phyloP scores from a whole-genome alignment of 164 flowering plant species.

The Santalum album region DNA sequence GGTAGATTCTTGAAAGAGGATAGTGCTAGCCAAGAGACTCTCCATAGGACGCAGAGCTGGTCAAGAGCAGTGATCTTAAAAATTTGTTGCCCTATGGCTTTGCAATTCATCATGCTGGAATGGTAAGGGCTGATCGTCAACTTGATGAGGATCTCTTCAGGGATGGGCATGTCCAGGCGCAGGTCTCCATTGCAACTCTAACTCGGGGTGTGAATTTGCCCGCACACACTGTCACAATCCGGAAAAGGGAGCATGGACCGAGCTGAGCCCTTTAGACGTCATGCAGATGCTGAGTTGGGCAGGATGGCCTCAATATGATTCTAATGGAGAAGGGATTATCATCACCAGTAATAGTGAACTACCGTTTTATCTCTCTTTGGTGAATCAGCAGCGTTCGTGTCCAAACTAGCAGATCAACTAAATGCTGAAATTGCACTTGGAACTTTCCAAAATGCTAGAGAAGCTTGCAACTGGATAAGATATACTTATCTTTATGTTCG shows the following conservation, averaged over 20 bases:
- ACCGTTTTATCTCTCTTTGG: constrained; percentile 84
- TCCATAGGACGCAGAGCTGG: constrained; percentile 57
- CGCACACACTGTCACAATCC: constrained; percentile 94
- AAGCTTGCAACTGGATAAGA: constrained; percentile 85
- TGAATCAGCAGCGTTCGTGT: constrained; percentile 95
- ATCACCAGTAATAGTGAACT: constrained; percentile 84
- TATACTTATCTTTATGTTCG: constrained; percentile 90
- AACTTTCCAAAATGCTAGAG: constrained; percentile 94
- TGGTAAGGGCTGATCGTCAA: constrained; percentile 74
- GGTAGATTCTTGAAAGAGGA: constrained; percentile 81
- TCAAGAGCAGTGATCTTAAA: constrained; percentile 83
- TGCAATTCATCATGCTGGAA: constrained; percentile 96
- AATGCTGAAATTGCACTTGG: constrained; percentile 99
- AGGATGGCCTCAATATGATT: constrained; percentile 94
- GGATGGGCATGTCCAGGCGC: constrained; percentile 76
- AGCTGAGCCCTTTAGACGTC: constrained; percentile 91
- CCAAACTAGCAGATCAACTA: constrained; percentile 91
- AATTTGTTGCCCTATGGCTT: constrained; percentile 92
- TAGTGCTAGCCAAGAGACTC: constrained; percentile 84
- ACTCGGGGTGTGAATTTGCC: constrained; percentile 99
- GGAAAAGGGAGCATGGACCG: constrained; percentile 98
- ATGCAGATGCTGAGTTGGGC: constrained; percentile 99
- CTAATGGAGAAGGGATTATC: constrained; percentile 89
- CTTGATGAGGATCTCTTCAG: constrained; percentile 84
- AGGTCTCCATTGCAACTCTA: constrained; percentile 94